Conservation (phyloP, 331 rosid genomes). For the Rosa hybrid region DNA sequence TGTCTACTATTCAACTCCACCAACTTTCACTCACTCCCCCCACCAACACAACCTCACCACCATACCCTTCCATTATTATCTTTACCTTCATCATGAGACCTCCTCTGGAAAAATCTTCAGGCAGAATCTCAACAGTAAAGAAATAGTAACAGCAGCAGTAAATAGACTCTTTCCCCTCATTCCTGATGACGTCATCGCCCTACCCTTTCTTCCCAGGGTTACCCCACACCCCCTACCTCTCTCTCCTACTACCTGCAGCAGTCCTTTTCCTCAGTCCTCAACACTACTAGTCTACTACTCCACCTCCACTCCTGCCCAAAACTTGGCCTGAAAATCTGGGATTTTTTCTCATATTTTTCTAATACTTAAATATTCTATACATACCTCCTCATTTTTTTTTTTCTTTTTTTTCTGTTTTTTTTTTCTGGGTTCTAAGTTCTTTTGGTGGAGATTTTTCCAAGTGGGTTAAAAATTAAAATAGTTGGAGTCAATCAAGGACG, state of each 20-base stretch:
- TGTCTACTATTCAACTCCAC: slow-evolving; percentile 30
- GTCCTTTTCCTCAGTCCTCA: slow-evolving; percentile 33
- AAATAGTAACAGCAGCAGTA: slow-evolving; percentile 8
- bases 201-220: slow-evolving; percentile 24
- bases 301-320: slow-evolving; percentile 27
- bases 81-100: slow-evolving; percentile 28
- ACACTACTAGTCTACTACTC: slow-evolving; percentile 21
- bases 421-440: slow-evolving; percentile 15
- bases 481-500: slow-evolving; percentile 48
- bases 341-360: slow-evolving; percentile 34
- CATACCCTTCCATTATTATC: slow-evolving; percentile 49
- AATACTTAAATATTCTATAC: background rate
- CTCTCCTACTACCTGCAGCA: slow-evolving; percentile 25
- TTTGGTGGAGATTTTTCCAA: slow-evolving; percentile 40
- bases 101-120: slow-evolving; percentile 58
- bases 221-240: slow-evolving; percentile 30
- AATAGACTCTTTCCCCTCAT: slow-evolving; percentile 55
- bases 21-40: slow-evolving; percentile 27
- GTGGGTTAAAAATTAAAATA: slow-evolving; percentile 41
- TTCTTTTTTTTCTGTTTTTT: background rate
- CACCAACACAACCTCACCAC: slow-evolving; percentile 40
- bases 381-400: background rate
- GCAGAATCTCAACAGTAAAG: slow-evolving; percentile 74
- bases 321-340: slow-evolving; percentile 84
- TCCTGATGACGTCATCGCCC: slow-evolving; percentile 48